A percentile compares a stretch with the other conserved stretches of the same genome.
These are phyloP conservation scores for Sindora glabra DNA, from an alignment of 306 rosid species.

Conservation along the genomic window DNA sequence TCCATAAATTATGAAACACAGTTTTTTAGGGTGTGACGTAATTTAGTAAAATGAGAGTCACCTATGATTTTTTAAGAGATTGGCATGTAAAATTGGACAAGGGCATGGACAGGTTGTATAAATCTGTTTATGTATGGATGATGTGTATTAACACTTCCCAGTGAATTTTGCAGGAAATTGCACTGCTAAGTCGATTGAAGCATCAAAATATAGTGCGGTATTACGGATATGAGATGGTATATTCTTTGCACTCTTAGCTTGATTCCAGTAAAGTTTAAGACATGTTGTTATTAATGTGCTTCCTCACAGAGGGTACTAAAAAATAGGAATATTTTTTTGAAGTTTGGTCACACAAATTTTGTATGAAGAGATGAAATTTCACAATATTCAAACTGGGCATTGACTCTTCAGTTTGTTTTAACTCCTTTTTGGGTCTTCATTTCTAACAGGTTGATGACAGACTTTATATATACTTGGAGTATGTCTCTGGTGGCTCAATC, in stretches of 20 bases:
- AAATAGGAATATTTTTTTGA: conserved; percentile 33
- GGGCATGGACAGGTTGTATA: too few species aligned
- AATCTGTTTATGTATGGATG: neutral
- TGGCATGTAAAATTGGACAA: too few species aligned
- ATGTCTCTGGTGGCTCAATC: conserved; percentile 91
- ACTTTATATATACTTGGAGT: conserved; percentile 87
- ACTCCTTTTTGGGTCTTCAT: conserved; percentile 9
- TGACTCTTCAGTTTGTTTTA: neutral
- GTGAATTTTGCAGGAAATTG: conserved; percentile 64
- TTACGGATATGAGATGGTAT: conserved; percentile 72
- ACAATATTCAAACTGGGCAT: neutral
- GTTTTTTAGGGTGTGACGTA: too few species aligned
- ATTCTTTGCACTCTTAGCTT: conserved; percentile 4
- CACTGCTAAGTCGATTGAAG: conserved; percentile 66
- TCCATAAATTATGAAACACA: too few species aligned
- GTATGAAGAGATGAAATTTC: conserved; percentile 13
- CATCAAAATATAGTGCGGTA: conserved; percentile 94
- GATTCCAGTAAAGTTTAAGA: neutral
- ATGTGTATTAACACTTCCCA: conserved; percentile 2
- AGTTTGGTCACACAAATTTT: conserved; percentile 36
- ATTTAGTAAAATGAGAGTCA: too few species aligned
- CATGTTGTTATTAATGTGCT: conserved; percentile 3
- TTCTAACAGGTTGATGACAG: conserved; percentile 64
- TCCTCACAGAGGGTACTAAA: neutral
- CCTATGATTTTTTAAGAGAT: too few species aligned